Evolutionary conservation across 495 filamentous ascomycete genomes (phyloP).

Genomic region (Neurospora sp.): DNA sequence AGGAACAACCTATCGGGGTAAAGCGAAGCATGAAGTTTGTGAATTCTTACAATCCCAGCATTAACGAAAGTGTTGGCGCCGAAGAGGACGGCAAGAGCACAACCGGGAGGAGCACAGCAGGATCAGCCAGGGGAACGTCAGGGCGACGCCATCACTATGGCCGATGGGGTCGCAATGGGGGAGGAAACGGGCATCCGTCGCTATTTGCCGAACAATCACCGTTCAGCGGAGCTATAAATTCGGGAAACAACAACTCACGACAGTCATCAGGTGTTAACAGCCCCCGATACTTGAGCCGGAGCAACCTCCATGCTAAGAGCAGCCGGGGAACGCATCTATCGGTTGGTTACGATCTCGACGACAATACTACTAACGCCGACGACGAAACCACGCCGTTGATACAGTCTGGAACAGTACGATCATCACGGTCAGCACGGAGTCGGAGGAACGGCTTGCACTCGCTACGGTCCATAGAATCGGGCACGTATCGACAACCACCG

Average conservation of each 20-base stretch:
- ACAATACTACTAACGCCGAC: constrained; percentile 56
- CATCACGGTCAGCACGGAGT: constrained; percentile 48
- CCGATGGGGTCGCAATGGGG: constrained; percentile 52
- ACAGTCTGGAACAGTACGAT: constrained; percentile 33
- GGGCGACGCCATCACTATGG: constrained; percentile 65
- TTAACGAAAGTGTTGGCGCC: constrained; percentile 41
- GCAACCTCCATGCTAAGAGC: constrained; percentile 13
- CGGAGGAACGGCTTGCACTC: constrained; percentile 43
- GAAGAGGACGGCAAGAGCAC: constrained; percentile 53
- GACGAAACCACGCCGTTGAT: constrained; percentile 87
- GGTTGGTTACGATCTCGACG: constrained; percentile 43
- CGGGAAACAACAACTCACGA: constrained; percentile 31
- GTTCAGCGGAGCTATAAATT: constrained; percentile 30
- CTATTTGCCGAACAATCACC: constrained; percentile 73
- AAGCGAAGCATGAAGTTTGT: constrained; percentile 98
- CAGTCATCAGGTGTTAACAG: constrained; percentile 56
- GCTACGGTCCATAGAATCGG: constrained; percentile 65
- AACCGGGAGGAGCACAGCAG: constrained; percentile 45
- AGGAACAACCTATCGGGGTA: constrained; percentile 55
- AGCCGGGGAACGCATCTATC: constrained; percentile 20
- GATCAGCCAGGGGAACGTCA: constrained; percentile 53
- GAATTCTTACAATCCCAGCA: constrained; percentile 61
- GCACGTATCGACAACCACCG: constrained; percentile 51
- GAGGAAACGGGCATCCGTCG: constrained; percentile 56
- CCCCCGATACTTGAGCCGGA: constrained; percentile 27